A percentile compares a stretch with the other conserved stretches of the same genome.
Evolutionary conservation across 106 monocot genomes (phyloP).

Genomic region (Dendrobium huoshanense): DNA sequence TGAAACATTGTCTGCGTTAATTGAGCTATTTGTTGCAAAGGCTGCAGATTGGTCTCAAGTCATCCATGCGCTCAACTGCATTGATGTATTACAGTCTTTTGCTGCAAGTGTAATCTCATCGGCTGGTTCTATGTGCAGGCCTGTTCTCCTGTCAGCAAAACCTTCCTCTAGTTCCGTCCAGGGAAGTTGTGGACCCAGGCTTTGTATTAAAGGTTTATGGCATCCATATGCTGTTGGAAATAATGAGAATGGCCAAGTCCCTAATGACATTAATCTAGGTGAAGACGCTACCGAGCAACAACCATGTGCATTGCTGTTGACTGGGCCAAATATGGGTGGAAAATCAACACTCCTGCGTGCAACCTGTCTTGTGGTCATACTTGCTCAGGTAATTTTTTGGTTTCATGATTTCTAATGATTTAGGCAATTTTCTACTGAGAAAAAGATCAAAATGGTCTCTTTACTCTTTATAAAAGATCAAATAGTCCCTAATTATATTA

Average conservation of each 20-base stretch:
- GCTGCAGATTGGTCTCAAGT: slow-evolving; percentile 60
- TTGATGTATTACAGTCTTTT: slow-evolving; percentile 88
- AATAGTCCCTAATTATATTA: no score
- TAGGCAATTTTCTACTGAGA: neutral
- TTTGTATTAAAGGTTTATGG: slow-evolving; percentile 77
- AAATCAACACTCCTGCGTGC: slow-evolving; percentile 94
- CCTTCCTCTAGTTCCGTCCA: slow-evolving; percentile 8
- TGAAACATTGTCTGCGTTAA: slow-evolving; percentile 52
- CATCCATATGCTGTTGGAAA: slow-evolving; percentile 86
- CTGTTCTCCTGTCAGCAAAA: slow-evolving; percentile 35
- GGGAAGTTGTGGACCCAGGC: slow-evolving; percentile 22
- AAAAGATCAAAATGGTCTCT: neutral
- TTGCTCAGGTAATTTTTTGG: slow-evolving; percentile 72
- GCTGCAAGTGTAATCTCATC: slow-evolving; percentile 43
- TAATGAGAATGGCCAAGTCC: slow-evolving; percentile 53
- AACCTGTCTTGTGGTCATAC: slow-evolving; percentile 78
- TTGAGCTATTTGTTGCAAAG: slow-evolving; percentile 55
- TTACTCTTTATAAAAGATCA: no score
- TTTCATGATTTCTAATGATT: neutral
- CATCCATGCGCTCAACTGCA: slow-evolving; percentile 52
- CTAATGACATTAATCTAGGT: slow-evolving; percentile 79
- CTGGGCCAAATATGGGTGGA: slow-evolving; percentile 99
- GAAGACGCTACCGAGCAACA: slow-evolving; percentile 27
- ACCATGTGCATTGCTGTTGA: slow-evolving; percentile 64
- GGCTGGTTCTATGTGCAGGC: slow-evolving; percentile 56